Evolutionary conservation across 805 yeast genomes (phyloP).

Genomic region (Lachancea cidri): DNA sequence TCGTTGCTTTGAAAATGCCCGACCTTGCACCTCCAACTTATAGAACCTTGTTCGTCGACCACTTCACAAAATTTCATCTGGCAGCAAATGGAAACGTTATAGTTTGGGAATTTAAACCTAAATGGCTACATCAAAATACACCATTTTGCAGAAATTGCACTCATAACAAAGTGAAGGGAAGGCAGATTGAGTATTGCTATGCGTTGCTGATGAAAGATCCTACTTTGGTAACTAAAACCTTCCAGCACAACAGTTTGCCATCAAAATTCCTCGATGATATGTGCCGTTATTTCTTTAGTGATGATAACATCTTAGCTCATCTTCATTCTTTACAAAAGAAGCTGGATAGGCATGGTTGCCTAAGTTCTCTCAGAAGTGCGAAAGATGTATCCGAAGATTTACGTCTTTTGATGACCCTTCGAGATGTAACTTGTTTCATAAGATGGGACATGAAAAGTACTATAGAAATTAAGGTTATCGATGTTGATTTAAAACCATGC

Average conservation of each 20-base stretch:
- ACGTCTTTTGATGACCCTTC: slow-evolving; percentile 33
- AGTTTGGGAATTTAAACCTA: slow-evolving; percentile 31
- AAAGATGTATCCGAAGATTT: slow-evolving; percentile 18
- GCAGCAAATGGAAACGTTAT: slow-evolving; percentile 1
- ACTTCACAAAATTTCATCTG: slow-evolving; percentile 20
- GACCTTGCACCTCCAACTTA: slow-evolving; percentile 13
- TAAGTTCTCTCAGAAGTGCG: slow-evolving; percentile 3
- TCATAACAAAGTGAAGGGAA: slow-evolving; percentile 19
- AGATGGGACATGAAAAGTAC: slow-evolving; percentile 14
- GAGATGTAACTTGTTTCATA: slow-evolving; percentile 37
- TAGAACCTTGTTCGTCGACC: slow-evolving; percentile 15
- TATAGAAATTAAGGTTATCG: slow-evolving; percentile 35
- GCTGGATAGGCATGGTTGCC: slow-evolving; percentile 2
- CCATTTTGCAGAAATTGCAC: slow-evolving; percentile 30
- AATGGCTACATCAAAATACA: slow-evolving; percentile 23
- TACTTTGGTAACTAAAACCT: slow-evolving; percentile 9
- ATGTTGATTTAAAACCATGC: slow-evolving; percentile 48
- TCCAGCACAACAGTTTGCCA: slow-evolving; percentile 11
- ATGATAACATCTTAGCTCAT: slow-evolving; percentile 19
- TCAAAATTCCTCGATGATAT: slow-evolving; percentile 13
- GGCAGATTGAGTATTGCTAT: slow-evolving; percentile 24
- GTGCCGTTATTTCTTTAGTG: slow-evolving; percentile 16
- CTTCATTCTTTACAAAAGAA: slow-evolving; percentile 23
- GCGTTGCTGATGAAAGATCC: slow-evolving; percentile 12
- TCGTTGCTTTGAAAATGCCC: slow-evolving; percentile 16